Conservation (phyloP, 305 asterid species). For the Rubia peregrina region DNA sequence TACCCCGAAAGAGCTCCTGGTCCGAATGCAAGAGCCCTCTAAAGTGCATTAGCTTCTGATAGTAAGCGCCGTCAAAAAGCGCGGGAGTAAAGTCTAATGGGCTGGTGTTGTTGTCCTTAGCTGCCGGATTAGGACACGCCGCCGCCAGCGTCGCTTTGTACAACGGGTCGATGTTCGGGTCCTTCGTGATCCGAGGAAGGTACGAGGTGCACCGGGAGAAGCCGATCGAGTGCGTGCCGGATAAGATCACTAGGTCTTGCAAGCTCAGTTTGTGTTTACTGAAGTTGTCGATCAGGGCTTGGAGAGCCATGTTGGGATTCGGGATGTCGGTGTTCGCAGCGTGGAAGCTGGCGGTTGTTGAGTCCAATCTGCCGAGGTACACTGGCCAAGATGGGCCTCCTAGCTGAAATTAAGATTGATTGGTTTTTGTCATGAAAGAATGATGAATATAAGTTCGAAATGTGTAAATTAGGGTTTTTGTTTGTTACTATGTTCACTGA, state of each 20-base stretch:
- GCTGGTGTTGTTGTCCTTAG: slow-evolving; percentile 34
- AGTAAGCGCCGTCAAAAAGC: slow-evolving; percentile 38
- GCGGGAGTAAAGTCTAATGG: slow-evolving; percentile 30
- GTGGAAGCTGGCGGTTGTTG: slow-evolving; percentile 34
- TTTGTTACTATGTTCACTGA: slow-evolving; percentile 30
- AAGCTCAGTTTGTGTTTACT: slow-evolving; percentile 25
- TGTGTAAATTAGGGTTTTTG: background rate
- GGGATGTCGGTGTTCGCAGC: slow-evolving; percentile 36
- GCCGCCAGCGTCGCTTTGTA: slow-evolving; percentile 23
- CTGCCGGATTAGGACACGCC: slow-evolving; percentile 31
- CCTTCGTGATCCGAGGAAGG: slow-evolving; percentile 28
- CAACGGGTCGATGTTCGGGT: slow-evolving; percentile 18
- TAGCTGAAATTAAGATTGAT: slow-evolving; percentile 18
- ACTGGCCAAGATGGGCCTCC: slow-evolving; percentile 43
- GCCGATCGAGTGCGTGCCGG: slow-evolving; percentile 41
- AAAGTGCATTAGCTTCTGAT: slow-evolving; percentile 30
- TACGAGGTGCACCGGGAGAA: slow-evolving; percentile 26
- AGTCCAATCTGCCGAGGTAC: slow-evolving; percentile 39
- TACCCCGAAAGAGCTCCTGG: slow-evolving; percentile 30
- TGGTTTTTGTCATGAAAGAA: background rate
- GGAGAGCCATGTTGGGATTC: slow-evolving; percentile 25
- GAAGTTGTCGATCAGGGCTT: slow-evolving; percentile 25
- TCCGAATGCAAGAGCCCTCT: slow-evolving; percentile 49
- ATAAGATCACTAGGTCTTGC: slow-evolving; percentile 35
- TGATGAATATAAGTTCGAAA: background rate